Percentiles rank a stretch among this genome's conserved stretches.
phyloP scores from a whole-genome alignment of 257 asterid genomes.

The Oldenlandia corymbosa region DNA sequence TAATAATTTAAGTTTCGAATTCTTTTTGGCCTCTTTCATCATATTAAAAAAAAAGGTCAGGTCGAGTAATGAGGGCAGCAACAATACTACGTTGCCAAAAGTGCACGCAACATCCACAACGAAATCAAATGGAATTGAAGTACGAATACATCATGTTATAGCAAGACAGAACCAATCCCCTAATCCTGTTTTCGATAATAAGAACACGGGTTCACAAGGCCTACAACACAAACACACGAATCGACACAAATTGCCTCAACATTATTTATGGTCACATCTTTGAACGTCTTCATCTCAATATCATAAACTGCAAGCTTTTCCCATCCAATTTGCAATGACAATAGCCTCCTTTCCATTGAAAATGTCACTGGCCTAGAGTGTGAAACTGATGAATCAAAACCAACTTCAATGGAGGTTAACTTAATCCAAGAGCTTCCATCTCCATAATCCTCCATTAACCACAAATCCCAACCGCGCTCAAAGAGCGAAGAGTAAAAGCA shows the following conservation, averaged over 20 bases:
- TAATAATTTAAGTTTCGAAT: too few relatives aligned
- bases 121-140: too few relatives aligned
- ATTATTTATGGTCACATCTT: background rate
- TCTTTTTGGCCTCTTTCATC: too few relatives aligned
- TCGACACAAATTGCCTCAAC: background rate
- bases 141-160: too few relatives aligned
- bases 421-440: background rate
- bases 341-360: background rate
- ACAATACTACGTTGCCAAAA: too few relatives aligned
- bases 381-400: too few relatives aligned
- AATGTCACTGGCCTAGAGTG: background rate
- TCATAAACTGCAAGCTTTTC: background rate
- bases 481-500: background rate
- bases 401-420: background rate
- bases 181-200: too few relatives aligned
- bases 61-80: too few relatives aligned
- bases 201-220: background rate
- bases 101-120: too few relatives aligned
- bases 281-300: background rate
- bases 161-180: too few relatives aligned
- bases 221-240: background rate
- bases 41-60: too few relatives aligned
- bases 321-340: background rate
- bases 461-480: background rate
- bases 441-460: background rate